Evolutionary conservation across 2,329 filamentous ascomycete species (phyloP), one percentile per base, ranked within the genome.

Genomic region (Diatrype stigma): DNA sequence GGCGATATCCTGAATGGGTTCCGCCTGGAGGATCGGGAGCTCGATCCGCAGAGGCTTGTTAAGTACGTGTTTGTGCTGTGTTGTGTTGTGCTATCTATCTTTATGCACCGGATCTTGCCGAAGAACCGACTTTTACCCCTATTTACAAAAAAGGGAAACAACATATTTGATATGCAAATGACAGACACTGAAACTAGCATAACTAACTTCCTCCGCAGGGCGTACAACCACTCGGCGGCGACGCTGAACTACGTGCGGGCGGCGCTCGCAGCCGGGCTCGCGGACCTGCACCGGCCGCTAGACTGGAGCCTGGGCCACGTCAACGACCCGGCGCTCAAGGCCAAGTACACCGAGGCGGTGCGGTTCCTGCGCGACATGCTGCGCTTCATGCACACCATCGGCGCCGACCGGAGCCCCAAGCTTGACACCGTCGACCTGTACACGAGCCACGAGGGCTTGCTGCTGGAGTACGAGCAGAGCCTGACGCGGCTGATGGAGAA

Each of bases 271-370:
- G 92, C 90, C 3, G 94, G 94, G 16, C 89, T 99, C 56, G 94
- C 94, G 6, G 94, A 99, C 67, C 78, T 99, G 45, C 92, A 96
- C 72, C 88, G 89, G 19, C 94, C 94, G 0, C 78, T 99, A 28
- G 90, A 97, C 76, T 99, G 94, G 94, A 88, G 87, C 16, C 81
- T 99, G 2, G 93, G 92, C 42, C 93, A 97, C 65, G 91, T 97
- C 37, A 84, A 85, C 59, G 90, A 96, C 62, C 86, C 89, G 1
- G 80, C 81, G 28, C 81, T 97, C 53, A 92, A 94, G 71, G 79
- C 84, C 45, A 92, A 94, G 71, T 99, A 99, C 76, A 83, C 86
- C 42, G 75, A 80, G 45, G 96, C 96, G 50, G 92, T 96, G 19
- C 78, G 78, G 53, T 91, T 90, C 55, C 91, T 99, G 61, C 90